Evolutionary conservation across 805 yeast genomes (phyloP), one percentile per base, ranked within the genome.

Genomic region (Myxozyma nipponensis): DNA sequence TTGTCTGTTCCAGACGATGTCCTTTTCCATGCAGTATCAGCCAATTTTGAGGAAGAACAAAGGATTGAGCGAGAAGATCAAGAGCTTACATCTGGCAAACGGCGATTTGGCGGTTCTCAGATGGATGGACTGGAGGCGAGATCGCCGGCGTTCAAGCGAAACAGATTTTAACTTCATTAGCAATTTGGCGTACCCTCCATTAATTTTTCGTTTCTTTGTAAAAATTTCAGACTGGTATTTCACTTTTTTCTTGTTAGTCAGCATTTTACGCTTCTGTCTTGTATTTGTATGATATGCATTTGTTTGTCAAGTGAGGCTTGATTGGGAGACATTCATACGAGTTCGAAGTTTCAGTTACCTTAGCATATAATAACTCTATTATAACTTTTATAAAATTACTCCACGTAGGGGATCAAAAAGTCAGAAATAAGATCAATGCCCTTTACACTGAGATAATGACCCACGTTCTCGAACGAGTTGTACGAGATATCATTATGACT

Each of bases 371-470:
- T 25, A 23, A 17, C 15, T 40, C 21, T 26, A 24, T 40, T 18
- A 9, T 40, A 7, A 28, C 22, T 17, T 25, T 28, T 26, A 35
- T 21, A 18, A 15, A 21, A 9, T 7, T 37, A 53, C 18, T 53
- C 24, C 38, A 53, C 26, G 36, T 35, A 44, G 13, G 54, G 51
- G 21, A 41, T 24, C 24, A 64, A 32, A 62, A 64, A 68, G 40
- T 57, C 61, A 7, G 59, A 53, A 7, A 63, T 54, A 23, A 51
- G 38, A 28, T 59, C 61, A n/a, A 64, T 52, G 63, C 65, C 64
- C 34, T 57, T 60, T 9, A 59, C 61, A 19, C 68, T 60, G 19
- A 63, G 58, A 42, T 46, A 58, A 45, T 69, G 72, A 32, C 67
- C 66, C 5, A 61, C 63, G 10, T 63, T 63, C 4, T 60, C 63